Evolutionary conservation across 305 asterid genomes (phyloP).

Genomic region (Fraxinus greggii): DNA sequence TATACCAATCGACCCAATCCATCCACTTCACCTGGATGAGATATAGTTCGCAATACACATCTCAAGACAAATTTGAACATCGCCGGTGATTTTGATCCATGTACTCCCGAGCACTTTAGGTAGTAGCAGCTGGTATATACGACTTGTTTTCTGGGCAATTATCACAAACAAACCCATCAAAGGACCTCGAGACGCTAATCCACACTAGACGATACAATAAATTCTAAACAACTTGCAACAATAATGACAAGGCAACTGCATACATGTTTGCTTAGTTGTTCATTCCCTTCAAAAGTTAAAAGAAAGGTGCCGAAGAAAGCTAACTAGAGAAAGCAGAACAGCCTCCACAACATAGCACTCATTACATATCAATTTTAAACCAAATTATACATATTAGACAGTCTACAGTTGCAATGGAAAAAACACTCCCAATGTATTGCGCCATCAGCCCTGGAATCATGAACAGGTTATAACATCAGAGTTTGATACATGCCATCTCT

Average conservation of each 20-base stretch:
- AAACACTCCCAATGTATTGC: neutral
- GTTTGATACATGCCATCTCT: neutral
- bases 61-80: neutral
- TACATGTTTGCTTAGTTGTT: neutral
- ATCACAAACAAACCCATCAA: neutral
- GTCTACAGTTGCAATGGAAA: neutral
- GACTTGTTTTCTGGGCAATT: neutral
- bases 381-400: neutral
- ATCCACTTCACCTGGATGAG: neutral
- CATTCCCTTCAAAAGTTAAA: neutral
- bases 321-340: neutral
- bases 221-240: neutral
- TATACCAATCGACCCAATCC: neutral
- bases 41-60: neutral
- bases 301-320: neutral
- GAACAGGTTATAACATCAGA: neutral
- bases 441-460: constrained; percentile 1
- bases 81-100: neutral
- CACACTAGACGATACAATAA: neutral
- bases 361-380: neutral
- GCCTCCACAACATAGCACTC: neutral
- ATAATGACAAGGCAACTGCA: neutral
- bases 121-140: neutral
- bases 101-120: neutral
- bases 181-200: neutral